Evolutionary conservation across 352 stramenopile genomes (phyloP), one percentile per base, ranked within the genome.

Genomic region (Pythium phragmiticola): DNA sequence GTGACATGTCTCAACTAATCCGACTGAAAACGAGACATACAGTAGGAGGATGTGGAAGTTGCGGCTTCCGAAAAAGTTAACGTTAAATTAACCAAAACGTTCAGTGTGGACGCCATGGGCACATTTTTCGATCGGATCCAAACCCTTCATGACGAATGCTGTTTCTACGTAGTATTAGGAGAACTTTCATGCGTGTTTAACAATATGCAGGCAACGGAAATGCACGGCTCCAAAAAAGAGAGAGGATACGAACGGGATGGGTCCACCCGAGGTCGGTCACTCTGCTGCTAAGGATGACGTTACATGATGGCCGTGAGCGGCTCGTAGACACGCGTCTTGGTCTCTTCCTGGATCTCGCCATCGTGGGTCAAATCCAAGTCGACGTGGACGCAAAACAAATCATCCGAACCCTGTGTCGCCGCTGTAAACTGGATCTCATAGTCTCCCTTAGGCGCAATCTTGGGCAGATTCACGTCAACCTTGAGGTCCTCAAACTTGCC

Each of bases 11-110:
- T 59, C 51, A 54, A 51, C 43, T 45, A n/a, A 60, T 36, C 60
- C 59, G 59, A 65, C 60, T 36, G n/a, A 42, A 42, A 34, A 61
- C 57, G 60, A 67, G 60, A 67, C 60, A 66, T 51, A n/a, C 21
- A 21, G 21, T 21, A 21, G 21, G 21, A 21, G 45, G 42, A 62
- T 41, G 53, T 60, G 43, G 80, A 99, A 99, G 86, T 99, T 99
- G 59, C 97, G 52, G 39, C 39, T 46, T 46, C 13, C 13, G 13
- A 46, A 46, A 46, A 46, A 46, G 26, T 30, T 30, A 30, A 30
- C 26, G 26, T 30, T 30, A 30, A 2, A 30, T 30, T 30, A 30
- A 30, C 26, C 26, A 46, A 30, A 50, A 14, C 19, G n/a, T 50
- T 50, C 43, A 50, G 43, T n/a, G 43, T 49, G 39, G 33, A 9